A percentile compares a stretch with the other conserved stretches of the same genome.
These are phyloP conservation scores for Claviceps lovelessii DNA, from an alignment of 2,329 filamentous ascomycete species.

Conservation along the genomic window DNA sequence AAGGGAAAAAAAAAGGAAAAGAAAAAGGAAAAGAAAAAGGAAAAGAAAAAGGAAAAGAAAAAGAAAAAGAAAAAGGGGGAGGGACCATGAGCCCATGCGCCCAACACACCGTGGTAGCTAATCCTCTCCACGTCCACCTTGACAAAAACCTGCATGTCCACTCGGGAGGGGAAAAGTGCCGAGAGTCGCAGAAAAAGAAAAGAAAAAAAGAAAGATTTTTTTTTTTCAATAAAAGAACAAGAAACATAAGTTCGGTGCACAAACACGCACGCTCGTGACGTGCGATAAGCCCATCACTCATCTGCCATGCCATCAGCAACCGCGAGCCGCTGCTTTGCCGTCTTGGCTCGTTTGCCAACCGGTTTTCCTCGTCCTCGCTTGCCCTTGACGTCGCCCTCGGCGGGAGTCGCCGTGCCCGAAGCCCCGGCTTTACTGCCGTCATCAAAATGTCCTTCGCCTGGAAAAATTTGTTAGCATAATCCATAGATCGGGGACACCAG, in stretches of 20 bases:
- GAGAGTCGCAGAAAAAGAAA: not conserved
- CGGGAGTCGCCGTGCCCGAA: constrained; percentile 74
- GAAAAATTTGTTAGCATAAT: not conserved
- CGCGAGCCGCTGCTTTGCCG: constrained; percentile 52
- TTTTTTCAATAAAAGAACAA: not conserved
- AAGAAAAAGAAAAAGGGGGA: not conserved
- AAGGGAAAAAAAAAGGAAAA: not conserved
- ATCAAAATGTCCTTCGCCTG: constrained; percentile 94
- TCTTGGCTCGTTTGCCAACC: constrained; percentile 43
- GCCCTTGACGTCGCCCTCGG: constrained; percentile 38
- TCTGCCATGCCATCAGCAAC: constrained; percentile 46
- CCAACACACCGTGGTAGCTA: not conserved
- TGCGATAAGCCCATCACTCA: constrained; percentile 6
- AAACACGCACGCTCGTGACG: not conserved
- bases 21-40: not conserved
- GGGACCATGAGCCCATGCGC: not conserved
- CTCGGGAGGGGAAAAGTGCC: not conserved
- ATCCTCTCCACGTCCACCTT: not conserved
- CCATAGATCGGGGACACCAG: no score
- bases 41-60: not conserved
- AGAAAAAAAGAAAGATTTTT: not conserved
- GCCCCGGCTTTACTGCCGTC: constrained; percentile 54
- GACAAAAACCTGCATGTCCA: not conserved
- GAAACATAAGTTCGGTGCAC: not conserved
- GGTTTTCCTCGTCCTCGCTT: constrained; percentile 43